Conservation (phyloP, 1,139 yeast species). For the Nakaseomyces delphensis region DNA sequence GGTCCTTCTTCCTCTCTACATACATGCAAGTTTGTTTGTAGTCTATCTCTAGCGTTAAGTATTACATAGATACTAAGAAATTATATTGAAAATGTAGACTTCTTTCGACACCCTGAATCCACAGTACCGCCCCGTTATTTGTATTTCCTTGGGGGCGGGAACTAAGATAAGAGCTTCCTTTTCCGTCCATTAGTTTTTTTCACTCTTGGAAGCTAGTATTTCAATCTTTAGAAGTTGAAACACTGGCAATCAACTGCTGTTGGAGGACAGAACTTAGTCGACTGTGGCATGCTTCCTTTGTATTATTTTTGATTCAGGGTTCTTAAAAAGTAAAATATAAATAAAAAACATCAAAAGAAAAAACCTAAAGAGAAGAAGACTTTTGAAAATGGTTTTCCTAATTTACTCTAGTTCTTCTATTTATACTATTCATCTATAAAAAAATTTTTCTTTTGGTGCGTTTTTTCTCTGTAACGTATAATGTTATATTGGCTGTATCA, state of each 20-base stretch:
- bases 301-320: slow-evolving; percentile 29
- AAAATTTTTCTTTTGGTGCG: too few relatives aligned
- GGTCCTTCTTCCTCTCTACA: too few relatives aligned
- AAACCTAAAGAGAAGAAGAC: neutral
- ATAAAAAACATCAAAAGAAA: neutral
- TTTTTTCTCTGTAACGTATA: too few relatives aligned
- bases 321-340: slow-evolving; percentile 13
- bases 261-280: slow-evolving; percentile 29
- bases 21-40: too few relatives aligned
- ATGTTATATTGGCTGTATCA: too few relatives aligned
- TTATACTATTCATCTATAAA: too few relatives aligned
- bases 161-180: slow-evolving; percentile 34
- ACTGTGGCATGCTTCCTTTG: slow-evolving; percentile 34
- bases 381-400: neutral
- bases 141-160: slow-evolving; percentile 1
- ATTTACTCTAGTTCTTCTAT: too few relatives aligned
- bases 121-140: slow-evolving; percentile 14
- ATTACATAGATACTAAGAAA: neutral
- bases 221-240: slow-evolving; percentile 25
- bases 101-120: slow-evolving; percentile 33
- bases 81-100: slow-evolving; percentile 27
- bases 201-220: slow-evolving; percentile 33
- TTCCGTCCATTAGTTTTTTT: slow-evolving; percentile 26
- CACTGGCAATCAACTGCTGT: slow-evolving; percentile 34
- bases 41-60: too few relatives aligned